Base-by-base conservation (phyloP, 768 basidiomycete genomes). In the Lactifluus rugatus region DNA sequence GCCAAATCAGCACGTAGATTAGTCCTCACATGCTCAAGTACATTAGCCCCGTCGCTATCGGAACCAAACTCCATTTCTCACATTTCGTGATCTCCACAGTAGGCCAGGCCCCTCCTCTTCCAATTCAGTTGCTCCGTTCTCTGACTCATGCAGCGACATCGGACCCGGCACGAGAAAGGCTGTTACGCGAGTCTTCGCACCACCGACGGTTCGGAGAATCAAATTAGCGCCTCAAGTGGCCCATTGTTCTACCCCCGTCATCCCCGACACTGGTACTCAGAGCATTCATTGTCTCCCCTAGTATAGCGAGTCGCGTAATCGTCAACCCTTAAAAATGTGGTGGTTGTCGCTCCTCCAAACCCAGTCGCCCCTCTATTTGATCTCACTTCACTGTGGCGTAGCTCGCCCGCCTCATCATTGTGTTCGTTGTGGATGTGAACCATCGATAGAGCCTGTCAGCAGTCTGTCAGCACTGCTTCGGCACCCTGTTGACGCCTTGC, bases 341-440 rank as follows among this genome's bases (percentile, higher is more conserved):
- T 39, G 2, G 34, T 23, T 11, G 34, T 41, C 54, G 8, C n/a
- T 8, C 34, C 4, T 1, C 21, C 47, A 14, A 54, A 26, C 32
- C 47, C 41, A 19, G 6, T 42, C 32, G 16, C 16, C 45, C 17
- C n/a, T 23, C 44, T 46, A 39, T 31, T 37, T 51, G 32, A 31
- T 37, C 25, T 23, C 19, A 16, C 26, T 21, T 17, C 21, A 25
- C 32, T 23, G 21, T 48, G 45, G 23, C 26, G 58, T 54, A 48
- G 53, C 58, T 16, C 25, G 17, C 32, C 28, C 32, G 3, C 39
- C 26, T 49, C 58, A 39, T 55, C 54, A 31, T 31, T 31, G 28
- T 53, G 49, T 59, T 25, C 36, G 31, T 39, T 56, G 49, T 60
- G 54, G 52, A 49, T 36, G 41, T 49, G 48, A 42, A 26, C 25